phyloP scores from a whole-genome alignment of 306 rosid genomes.

The Cucurbita argyrosperma region DNA sequence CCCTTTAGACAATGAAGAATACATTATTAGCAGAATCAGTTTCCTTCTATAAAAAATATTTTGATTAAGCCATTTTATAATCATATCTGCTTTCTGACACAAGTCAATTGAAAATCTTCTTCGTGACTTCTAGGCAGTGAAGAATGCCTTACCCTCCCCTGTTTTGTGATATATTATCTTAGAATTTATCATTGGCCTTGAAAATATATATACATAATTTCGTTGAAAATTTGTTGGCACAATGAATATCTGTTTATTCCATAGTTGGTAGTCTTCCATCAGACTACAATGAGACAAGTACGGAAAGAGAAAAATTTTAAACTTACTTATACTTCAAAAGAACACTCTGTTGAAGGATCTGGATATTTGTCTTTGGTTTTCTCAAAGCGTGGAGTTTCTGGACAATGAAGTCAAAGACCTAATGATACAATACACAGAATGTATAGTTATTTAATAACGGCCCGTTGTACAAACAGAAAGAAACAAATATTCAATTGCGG shows the following conservation, averaged over 20 bases:
- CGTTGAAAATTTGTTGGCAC: not conserved
- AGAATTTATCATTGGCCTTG: not conserved
- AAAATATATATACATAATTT: not conserved
- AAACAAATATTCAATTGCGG: not conserved
- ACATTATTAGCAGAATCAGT: not conserved
- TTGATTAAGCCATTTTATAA: not conserved
- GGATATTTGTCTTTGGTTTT: slow-evolving; percentile 95
- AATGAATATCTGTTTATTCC: not conserved
- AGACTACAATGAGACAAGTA: not conserved
- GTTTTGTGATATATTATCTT: not conserved
- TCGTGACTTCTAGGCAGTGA: not conserved
- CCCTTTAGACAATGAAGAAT: not conserved
- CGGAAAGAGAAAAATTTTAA: not conserved
- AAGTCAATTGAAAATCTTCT: not conserved
- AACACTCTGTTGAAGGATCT: slow-evolving; percentile 94
- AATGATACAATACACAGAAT: slow-evolving; percentile 11
- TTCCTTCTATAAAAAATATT: not conserved
- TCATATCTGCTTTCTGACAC: not conserved
- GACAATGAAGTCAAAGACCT: slow-evolving; percentile 90
- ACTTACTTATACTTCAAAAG: slow-evolving; percentile 94
- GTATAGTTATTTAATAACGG: not conserved
- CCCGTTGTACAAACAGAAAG: not conserved
- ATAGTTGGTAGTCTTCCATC: not conserved
- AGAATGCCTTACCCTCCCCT: not conserved
- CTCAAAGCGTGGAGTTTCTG: slow-evolving; percentile 92